These are phyloP conservation scores for Rhodotorula sp. DNA, from an alignment of 1,284 basidiomycete genomes.

Conservation along the genomic window DNA sequence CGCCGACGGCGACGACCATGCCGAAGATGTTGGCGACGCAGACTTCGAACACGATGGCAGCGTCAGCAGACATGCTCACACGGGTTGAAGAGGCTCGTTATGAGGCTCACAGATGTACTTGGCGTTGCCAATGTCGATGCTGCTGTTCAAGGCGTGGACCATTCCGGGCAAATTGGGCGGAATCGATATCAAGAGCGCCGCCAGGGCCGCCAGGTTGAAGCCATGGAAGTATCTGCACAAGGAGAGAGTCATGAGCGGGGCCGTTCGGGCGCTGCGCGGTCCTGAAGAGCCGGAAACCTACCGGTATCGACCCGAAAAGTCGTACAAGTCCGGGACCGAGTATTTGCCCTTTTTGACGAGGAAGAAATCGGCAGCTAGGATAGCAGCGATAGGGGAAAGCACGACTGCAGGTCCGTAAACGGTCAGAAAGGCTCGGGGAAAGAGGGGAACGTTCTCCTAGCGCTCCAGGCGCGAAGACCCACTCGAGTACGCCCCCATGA, in stretches of 20 bases:
- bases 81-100: background rate
- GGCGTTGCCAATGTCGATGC: conserved; percentile 25
- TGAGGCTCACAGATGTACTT: conserved; percentile 16
- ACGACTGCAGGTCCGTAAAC: conserved; percentile 19
- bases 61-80: background rate
- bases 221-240: conserved; percentile 15
- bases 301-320: conserved; percentile 26
- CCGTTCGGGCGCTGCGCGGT: no score
- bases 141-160: conserved; percentile 29
- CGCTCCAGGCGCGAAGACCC: no score
- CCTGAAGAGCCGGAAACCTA: no score
- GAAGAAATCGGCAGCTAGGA: conserved; percentile 34
- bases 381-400: conserved; percentile 29
- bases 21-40: conserved; percentile 27
- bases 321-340: conserved; percentile 30
- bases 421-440: no score
- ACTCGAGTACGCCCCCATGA: conserved; percentile 22
- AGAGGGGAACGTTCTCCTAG: no score
- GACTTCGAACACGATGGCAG: background rate
- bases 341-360: conserved; percentile 32
- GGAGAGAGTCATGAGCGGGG: no score
- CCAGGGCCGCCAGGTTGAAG: conserved; percentile 31
- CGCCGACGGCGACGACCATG: conserved; percentile 13
- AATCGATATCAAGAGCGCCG: conserved; percentile 23
- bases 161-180: conserved; percentile 38